A percentile compares a stretch with the other conserved stretches of the same genome.
These are phyloP conservation scores for Gossypium schwendimanii DNA, from an alignment of 441 rosid species.

Conservation along the genomic window DNA sequence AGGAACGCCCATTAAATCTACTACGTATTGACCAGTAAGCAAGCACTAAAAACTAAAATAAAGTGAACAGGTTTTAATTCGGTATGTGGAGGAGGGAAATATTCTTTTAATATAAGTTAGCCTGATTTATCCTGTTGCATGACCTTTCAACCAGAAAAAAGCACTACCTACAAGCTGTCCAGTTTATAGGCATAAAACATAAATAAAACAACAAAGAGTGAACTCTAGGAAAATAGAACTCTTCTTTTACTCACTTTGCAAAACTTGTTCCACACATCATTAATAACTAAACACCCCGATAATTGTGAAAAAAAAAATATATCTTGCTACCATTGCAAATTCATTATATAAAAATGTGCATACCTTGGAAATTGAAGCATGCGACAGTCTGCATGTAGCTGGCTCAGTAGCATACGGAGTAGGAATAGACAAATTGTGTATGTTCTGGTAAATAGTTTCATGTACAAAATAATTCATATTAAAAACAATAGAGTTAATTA, in stretches of 20 bases:
- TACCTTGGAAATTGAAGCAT: conserved; percentile 72
- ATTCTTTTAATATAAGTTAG: background rate
- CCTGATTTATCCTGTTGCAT: background rate
- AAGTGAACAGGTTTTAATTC: background rate
- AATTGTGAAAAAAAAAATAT: background rate
- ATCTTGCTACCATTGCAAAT: conserved; percentile 6
- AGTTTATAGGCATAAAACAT: background rate
- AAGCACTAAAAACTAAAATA: background rate
- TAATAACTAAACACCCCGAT: background rate
- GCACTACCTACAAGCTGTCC: conserved; percentile 5
- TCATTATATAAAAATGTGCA: conserved; percentile 3
- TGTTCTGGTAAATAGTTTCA: conserved; percentile 49
- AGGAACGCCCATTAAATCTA: conserved; percentile 19
- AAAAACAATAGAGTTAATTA: background rate
- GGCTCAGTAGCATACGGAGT: conserved; percentile 29
- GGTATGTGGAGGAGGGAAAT: background rate
- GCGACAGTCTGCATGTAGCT: conserved; percentile 33
- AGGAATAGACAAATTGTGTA: conserved; percentile 56
- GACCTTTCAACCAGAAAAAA: conserved; percentile 7
- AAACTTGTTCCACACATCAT: background rate
- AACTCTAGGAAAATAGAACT: background rate
- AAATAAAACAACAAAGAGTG: background rate
- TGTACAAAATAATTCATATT: conserved; percentile 9
- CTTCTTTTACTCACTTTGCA: background rate
- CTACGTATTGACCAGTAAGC: background rate